Conservation (phyloP, 2,329 filamentous ascomycete genomes). For the Thelonectria rubi region DNA sequence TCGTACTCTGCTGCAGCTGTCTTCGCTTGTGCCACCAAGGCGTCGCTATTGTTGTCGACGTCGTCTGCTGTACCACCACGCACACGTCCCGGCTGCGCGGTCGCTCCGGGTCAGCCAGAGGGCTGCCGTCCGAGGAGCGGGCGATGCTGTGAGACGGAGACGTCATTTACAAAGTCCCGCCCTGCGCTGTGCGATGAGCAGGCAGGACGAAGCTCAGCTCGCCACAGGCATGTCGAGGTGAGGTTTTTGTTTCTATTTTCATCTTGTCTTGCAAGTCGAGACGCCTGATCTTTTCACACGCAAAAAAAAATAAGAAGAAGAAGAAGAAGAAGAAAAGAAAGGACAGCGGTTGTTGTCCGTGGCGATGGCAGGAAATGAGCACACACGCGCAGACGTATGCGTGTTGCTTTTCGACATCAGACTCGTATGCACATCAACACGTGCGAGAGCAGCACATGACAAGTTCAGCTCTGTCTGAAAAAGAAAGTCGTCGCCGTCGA, state of each 20-base stretch:
- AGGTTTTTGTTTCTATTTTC: slow-evolving; percentile 15
- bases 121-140: not conserved
- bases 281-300: too few relatives aligned
- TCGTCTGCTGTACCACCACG: not conserved
- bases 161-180: not conserved
- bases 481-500: too few relatives aligned
- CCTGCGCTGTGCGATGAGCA: not conserved
- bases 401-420: slow-evolving; percentile 14
- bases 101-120: not conserved
- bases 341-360: too few relatives aligned
- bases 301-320: too few relatives aligned
- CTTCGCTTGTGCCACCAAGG: slow-evolving; percentile 7
- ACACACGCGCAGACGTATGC: not conserved
- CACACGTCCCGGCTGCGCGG: not conserved
- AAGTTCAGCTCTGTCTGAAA: too few relatives aligned
- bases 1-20: too few relatives aligned
- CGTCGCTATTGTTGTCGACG: not conserved
- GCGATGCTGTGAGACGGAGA: slow-evolving; percentile 10
- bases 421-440: slow-evolving; percentile 1
- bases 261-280: not conserved
- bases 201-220: not conserved
- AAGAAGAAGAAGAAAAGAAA: too few relatives aligned
- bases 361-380: too few relatives aligned
- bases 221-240: not conserved
- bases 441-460: not conserved